Conservation (phyloP, 306 rosid genomes). For the Amphicarpaea edgeworthii region DNA sequence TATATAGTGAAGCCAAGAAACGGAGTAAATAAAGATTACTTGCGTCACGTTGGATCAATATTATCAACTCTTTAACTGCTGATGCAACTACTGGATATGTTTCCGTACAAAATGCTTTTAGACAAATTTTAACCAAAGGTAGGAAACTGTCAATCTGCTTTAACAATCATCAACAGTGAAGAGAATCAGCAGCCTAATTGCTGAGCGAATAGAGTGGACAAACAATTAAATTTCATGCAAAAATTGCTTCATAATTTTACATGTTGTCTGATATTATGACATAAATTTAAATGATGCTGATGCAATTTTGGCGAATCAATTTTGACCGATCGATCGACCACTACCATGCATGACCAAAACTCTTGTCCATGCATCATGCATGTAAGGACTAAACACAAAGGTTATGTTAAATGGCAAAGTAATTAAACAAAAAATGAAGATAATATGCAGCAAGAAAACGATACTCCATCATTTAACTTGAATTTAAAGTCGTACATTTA, state of each 20-base stretch:
- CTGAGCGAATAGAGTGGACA: background rate
- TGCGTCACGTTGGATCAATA: constrained; percentile 7
- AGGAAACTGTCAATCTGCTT: background rate
- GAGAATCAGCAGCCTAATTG: constrained; percentile 13
- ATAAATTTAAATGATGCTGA: constrained; percentile 13
- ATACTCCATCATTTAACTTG: too few relatives aligned
- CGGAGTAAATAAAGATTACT: constrained; percentile 45
- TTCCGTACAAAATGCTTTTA: background rate
- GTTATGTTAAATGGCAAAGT: too few relatives aligned
- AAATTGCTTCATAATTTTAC: background rate
- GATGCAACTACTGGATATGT: background rate
- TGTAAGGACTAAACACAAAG: too few relatives aligned
- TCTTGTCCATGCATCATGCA: too few relatives aligned
- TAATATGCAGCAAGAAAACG: too few relatives aligned
- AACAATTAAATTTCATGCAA: constrained; percentile 18
- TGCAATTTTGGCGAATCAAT: background rate
- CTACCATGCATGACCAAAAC: too few relatives aligned
- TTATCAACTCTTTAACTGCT: background rate
- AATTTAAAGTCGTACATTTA: too few relatives aligned
- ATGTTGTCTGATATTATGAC: constrained; percentile 2
- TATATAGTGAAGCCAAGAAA: constrained; percentile 72
- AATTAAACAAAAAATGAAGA: too few relatives aligned
- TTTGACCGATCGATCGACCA: too few relatives aligned
- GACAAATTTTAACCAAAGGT: background rate
- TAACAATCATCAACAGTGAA: background rate